phyloP scores from a whole-genome alignment of 169 alveolate species.

The Plasmodium cynomolgi region DNA sequence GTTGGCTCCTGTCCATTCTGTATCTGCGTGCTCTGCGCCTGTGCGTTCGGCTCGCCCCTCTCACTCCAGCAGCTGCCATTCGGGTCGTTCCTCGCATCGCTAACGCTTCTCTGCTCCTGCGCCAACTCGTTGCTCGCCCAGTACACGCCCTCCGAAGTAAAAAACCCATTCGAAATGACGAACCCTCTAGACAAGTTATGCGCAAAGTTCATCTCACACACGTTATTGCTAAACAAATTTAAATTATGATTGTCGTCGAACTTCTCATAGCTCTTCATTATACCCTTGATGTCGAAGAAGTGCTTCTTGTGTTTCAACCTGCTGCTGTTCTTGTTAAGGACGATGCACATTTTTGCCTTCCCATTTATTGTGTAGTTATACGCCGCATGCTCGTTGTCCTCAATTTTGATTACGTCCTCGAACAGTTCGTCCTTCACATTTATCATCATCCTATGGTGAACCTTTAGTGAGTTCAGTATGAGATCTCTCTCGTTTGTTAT shows the following conservation, averaged over 20 bases:
- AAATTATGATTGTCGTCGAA: constrained; percentile 12
- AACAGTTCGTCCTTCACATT: constrained; percentile 63
- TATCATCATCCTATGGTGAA: constrained; percentile 64
- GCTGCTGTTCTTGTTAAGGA: constrained; percentile 24
- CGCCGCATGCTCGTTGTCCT: constrained; percentile 11
- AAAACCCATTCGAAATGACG: background rate
- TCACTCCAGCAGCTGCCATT: no score
- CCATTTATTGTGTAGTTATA: background rate
- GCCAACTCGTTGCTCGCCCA: background rate
- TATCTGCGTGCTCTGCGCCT: background rate
- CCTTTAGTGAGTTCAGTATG: constrained; percentile 34
- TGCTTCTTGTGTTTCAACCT: constrained; percentile 18
- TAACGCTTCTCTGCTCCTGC: background rate
- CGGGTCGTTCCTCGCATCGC: background rate
- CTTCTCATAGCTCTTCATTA: constrained; percentile 13
- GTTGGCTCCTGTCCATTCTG: no score
- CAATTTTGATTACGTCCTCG: constrained; percentile 29
- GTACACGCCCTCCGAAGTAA: background rate
- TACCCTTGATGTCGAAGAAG: constrained; percentile 25
- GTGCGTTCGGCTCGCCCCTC: no score
- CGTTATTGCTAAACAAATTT: background rate
- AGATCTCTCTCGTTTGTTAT: constrained; percentile 24
- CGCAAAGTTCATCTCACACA: background rate
- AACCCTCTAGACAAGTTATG: constrained; percentile 25
- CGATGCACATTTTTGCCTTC: constrained; percentile 24